These are phyloP conservation scores for Pseudocercospora crystallina DNA, from an alignment of 2,329 filamentous ascomycete species.

Conservation along the genomic window DNA sequence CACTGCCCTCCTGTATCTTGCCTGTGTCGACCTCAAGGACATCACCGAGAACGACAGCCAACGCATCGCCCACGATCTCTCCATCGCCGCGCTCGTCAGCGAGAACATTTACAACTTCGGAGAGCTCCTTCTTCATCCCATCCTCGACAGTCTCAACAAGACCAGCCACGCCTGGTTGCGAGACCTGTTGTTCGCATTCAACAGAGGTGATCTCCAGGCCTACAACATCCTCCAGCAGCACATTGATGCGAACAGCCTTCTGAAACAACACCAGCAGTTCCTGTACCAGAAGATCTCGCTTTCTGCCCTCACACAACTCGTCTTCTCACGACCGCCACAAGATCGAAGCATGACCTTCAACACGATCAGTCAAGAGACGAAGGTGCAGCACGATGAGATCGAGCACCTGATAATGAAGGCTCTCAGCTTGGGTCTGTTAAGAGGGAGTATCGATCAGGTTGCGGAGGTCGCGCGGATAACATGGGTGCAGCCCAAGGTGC, in stretches of 20 bases:
- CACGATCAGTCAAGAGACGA: slow-evolving; percentile 87
- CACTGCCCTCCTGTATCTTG: slow-evolving; percentile 95
- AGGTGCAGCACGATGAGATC: slow-evolving; percentile 86
- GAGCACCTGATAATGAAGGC: slow-evolving; percentile 99
- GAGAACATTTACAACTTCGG: slow-evolving; percentile 99
- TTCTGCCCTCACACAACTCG: slow-evolving; percentile 90
- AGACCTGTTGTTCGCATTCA: slow-evolving; percentile 96
- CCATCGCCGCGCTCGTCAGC: slow-evolving; percentile 87
- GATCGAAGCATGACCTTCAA: slow-evolving; percentile 91
- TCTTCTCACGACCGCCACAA: slow-evolving; percentile 93
- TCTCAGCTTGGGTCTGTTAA: slow-evolving; percentile 84
- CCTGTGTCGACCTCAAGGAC: slow-evolving; percentile 82
- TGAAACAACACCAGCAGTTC: slow-evolving; percentile 76
- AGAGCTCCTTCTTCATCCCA: slow-evolving; percentile 95
- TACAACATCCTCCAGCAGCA: slow-evolving; percentile 73
- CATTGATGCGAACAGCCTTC: slow-evolving; percentile 75
- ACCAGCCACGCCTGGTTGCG: slow-evolving; percentile 83
- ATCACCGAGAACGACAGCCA: slow-evolving; percentile 74
- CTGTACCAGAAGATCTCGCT: slow-evolving; percentile 97
- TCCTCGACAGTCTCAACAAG: slow-evolving; percentile 78
- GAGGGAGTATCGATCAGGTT: slow-evolving; percentile 94
- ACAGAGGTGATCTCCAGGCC: slow-evolving; percentile 84
- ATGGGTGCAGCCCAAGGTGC: slow-evolving; percentile 97
- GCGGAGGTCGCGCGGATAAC: slow-evolving; percentile 91
- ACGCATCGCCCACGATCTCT: slow-evolving; percentile 85